Evolutionary conservation across 225 moss, liverwort and hornwort species (phyloP).

Genomic region (Bryum argenteum): DNA sequence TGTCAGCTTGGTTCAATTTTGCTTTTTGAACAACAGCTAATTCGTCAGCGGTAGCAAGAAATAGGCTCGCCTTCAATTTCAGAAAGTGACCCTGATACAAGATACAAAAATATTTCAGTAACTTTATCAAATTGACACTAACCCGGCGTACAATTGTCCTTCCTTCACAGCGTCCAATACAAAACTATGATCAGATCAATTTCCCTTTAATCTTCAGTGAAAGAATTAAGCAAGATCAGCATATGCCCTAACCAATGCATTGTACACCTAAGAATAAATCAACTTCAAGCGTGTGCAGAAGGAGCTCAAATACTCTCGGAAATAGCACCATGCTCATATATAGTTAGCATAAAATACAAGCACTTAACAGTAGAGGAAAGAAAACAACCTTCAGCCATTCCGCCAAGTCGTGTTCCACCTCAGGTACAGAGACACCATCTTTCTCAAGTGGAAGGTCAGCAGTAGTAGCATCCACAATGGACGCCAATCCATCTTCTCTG

Average conservation of each 20-base stretch:
- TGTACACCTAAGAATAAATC: neutral
- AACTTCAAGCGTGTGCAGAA: conserved; percentile 17
- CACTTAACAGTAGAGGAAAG: conserved; percentile 16
- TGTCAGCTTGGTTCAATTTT: conserved; percentile 87
- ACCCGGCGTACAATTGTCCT: neutral
- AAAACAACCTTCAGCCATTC: conserved; percentile 85
- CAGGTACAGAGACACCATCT: conserved; percentile 84
- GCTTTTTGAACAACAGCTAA: conserved; percentile 71
- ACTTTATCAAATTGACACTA: neutral
- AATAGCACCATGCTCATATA: neutral
- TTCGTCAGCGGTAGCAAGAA: conserved; percentile 81
- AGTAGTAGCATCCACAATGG: conserved; percentile 69
- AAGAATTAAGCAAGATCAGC: neutral
- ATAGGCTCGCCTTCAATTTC: conserved; percentile 87
- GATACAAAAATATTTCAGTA: conserved; percentile 25
- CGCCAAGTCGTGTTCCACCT: conserved; percentile 86
- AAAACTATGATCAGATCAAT: conserved; percentile 13
- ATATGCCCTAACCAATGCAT: neutral
- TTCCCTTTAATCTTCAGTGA: conserved; percentile 8
- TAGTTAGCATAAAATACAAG: neutral
- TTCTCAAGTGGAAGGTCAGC: conserved; percentile 84
- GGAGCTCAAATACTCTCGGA: conserved; percentile 17
- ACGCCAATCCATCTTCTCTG: conserved; percentile 90
- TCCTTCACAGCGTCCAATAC: neutral
- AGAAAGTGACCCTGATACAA: conserved; percentile 77